Evolutionary conservation across 108 stramenopile genomes (phyloP).

Genomic region (Cyclostephanos tholiformis): DNA sequence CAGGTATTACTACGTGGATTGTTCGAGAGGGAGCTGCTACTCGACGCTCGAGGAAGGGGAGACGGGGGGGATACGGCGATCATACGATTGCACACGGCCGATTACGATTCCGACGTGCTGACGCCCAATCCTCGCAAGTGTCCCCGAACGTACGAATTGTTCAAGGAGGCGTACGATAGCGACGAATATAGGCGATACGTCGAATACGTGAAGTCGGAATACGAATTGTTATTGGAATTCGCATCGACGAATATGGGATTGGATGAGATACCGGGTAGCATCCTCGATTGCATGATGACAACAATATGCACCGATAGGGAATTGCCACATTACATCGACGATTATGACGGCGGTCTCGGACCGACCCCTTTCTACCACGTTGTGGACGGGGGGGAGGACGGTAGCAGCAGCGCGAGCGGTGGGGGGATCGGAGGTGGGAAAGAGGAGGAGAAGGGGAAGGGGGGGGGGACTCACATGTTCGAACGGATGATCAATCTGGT

Average conservation of each 20-base stretch:
- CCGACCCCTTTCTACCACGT: background rate
- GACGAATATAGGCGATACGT: constrained; percentile 56
- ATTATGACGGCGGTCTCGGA: constrained; percentile 56
- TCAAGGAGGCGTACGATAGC: constrained; percentile 46
- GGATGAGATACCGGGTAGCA: constrained; percentile 24
- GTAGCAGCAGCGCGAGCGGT: too few species aligned
- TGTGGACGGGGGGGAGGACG: too few species aligned
- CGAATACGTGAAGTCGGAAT: constrained; percentile 25
- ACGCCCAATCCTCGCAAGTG: constrained; percentile 65
- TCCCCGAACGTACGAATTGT: constrained; percentile 59
- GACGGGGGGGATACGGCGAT: constrained; percentile 40
- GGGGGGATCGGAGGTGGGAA: too few species aligned
- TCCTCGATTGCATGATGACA: constrained; percentile 88
- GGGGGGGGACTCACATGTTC: constrained; percentile 29
- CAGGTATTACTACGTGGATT: constrained; percentile 79
- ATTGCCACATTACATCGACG: constrained; percentile 67
- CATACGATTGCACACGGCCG: constrained; percentile 77
- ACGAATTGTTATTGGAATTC: too few species aligned
- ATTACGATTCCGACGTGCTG: constrained; percentile 73
- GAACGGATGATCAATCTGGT: constrained; percentile 44
- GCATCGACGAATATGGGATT: constrained; percentile 25
- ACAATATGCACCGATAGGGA: constrained; percentile 83
- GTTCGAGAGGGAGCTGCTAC: constrained; percentile 63
- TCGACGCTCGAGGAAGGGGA: background rate
- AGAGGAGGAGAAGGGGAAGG: too few species aligned